Evolutionary conservation across 2,329 filamentous ascomycete genomes (phyloP).

Genomic region (Elsinoe perseae): DNA sequence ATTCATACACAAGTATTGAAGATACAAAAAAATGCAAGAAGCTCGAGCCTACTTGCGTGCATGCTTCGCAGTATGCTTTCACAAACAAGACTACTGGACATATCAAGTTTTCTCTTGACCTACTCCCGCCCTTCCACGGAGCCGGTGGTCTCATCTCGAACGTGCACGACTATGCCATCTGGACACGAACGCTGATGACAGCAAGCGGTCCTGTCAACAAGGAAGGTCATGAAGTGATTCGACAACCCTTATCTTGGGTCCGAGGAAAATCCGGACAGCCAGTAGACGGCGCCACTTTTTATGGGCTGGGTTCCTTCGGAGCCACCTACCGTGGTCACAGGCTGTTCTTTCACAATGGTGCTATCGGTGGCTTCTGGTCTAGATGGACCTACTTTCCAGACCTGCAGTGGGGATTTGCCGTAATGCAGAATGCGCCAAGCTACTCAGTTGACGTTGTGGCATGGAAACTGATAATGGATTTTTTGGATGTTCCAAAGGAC

Average conservation of each 20-base stretch:
- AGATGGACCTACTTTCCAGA: slow-evolving; percentile 41
- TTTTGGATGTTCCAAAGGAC: slow-evolving; percentile 11
- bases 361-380: slow-evolving; percentile 40
- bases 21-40: slow-evolving; percentile 26
- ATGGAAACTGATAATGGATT: slow-evolving; percentile 18
- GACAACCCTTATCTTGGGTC: slow-evolving; percentile 12
- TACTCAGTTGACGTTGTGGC: slow-evolving; percentile 13
- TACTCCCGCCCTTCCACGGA: slow-evolving; percentile 20
- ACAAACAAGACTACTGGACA: slow-evolving; percentile 18
- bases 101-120: slow-evolving; percentile 15
- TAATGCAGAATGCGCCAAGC: slow-evolving; percentile 22
- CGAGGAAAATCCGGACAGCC: slow-evolving; percentile 12
- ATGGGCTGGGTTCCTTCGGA: slow-evolving; percentile 37
- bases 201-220: slow-evolving; percentile 20
- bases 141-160: slow-evolving; percentile 35
- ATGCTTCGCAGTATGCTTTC: slow-evolving; percentile 24
- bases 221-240: slow-evolving; percentile 12
- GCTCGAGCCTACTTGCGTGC: slow-evolving; percentile 14
- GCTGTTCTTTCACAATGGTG: slow-evolving; percentile 39
- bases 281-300: slow-evolving; percentile 30
- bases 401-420: slow-evolving; percentile 36
- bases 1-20: slow-evolving; percentile 32
- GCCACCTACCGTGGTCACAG: slow-evolving; percentile 38
- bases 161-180: slow-evolving; percentile 46
- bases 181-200: slow-evolving; percentile 44